phyloP scores from a whole-genome alignment of 352 stramenopile genomes.

The Lagenidium giganteum region DNA sequence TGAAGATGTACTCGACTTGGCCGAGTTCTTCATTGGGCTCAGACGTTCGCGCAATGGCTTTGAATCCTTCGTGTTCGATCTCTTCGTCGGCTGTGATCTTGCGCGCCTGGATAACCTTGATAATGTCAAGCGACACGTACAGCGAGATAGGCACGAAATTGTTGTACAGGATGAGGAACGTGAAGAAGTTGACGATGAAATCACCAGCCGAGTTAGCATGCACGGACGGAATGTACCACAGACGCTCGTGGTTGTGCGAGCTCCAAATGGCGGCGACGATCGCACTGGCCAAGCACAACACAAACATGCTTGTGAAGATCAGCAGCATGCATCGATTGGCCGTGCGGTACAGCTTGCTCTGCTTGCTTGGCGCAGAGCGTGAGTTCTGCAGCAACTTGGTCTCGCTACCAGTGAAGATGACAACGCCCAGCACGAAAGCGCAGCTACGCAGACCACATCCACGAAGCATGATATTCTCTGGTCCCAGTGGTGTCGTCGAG shows the following conservation, averaged over 20 bases:
- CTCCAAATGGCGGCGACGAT: conserved; percentile 36
- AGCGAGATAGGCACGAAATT: conserved; percentile 96
- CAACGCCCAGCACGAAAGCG: conserved; percentile 90
- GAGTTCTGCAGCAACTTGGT: conserved; percentile 86
- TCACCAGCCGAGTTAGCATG: conserved; percentile 19
- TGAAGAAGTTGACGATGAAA: conserved; percentile 78
- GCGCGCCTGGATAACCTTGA: conserved; percentile 86
- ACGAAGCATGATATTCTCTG: conserved; percentile 90
- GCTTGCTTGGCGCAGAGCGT: conserved; percentile 79
- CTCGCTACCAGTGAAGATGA: conserved; percentile 91
- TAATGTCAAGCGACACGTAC: conserved; percentile 94
- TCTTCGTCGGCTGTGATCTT: conserved; percentile 82
- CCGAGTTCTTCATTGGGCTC: conserved; percentile 93
- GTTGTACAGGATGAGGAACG: conserved; percentile 93
- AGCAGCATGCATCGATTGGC: conserved; percentile 79
- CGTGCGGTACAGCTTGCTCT: conserved; percentile 63
- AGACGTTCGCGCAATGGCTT: conserved; percentile 69
- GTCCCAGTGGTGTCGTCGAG: conserved; percentile 28
- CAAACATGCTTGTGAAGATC: conserved; percentile 69
- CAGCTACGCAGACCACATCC: conserved; percentile 93
- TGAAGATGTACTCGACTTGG: conserved; percentile 98
- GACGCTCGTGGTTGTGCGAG: conserved; percentile 18
- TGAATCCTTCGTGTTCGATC: conserved; percentile 79
- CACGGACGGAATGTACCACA: conserved; percentile 54
- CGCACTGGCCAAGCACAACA: conserved; percentile 42